These are phyloP conservation scores for Hevea brasiliensis DNA, from an alignment of 345 rosid species.

Conservation along the genomic window DNA sequence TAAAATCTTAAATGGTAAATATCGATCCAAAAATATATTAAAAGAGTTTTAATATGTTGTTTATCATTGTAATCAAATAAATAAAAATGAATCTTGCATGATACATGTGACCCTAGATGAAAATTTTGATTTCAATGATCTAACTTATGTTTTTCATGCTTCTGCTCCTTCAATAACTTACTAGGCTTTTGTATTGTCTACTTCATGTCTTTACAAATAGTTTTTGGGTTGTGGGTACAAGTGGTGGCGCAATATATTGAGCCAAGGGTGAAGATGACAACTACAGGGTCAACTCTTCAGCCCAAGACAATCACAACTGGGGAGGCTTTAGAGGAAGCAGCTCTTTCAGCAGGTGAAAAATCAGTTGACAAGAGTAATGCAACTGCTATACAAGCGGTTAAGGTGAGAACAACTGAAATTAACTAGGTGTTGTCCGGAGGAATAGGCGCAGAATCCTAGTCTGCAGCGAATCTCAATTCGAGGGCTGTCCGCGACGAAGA, in stretches of 20 bases:
- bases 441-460: slow-evolving; percentile 43
- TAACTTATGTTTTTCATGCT: too few relatives aligned
- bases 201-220: neutral
- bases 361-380: slow-evolving; percentile 56
- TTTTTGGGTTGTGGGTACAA: slow-evolving; percentile 1
- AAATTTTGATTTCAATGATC: too few relatives aligned
- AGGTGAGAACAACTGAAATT: slow-evolving; percentile 43
- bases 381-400: slow-evolving; percentile 54
- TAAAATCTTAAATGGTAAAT: too few relatives aligned
- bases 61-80: too few relatives aligned
- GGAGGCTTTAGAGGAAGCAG: slow-evolving; percentile 54
- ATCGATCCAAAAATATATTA: too few relatives aligned
- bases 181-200: neutral
- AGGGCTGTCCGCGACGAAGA: slow-evolving; percentile 24
- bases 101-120: too few relatives aligned
- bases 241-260: slow-evolving; percentile 33
- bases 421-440: slow-evolving; percentile 34
- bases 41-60: too few relatives aligned
- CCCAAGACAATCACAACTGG: slow-evolving; percentile 42
- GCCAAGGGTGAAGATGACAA: slow-evolving; percentile 21
- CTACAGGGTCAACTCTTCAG: slow-evolving; percentile 21
- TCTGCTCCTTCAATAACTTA: too few relatives aligned
- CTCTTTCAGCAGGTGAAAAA: slow-evolving; percentile 45
- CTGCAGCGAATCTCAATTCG: slow-evolving; percentile 43
- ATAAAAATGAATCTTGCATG: too few relatives aligned